phyloP scores from a whole-genome alignment of 2,329 filamentous ascomycete species.

The Cercospora zeae-maydis region DNA sequence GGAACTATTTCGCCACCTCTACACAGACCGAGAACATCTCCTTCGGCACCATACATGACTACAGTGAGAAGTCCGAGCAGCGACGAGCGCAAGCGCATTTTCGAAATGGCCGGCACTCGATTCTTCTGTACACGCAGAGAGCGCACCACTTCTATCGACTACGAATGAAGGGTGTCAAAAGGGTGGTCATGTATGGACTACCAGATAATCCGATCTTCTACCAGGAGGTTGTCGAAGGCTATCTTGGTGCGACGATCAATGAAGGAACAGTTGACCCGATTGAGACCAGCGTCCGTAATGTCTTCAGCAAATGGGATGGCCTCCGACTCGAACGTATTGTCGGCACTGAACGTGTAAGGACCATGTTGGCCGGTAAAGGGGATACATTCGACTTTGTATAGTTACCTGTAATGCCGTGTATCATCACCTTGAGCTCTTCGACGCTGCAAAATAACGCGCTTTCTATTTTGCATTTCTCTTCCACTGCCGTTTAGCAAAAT shows the following conservation, averaged over 20 bases:
- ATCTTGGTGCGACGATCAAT: conserved; percentile 53
- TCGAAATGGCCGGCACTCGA: conserved; percentile 71
- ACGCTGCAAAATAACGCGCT: background rate
- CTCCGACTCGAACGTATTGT: conserved; percentile 86
- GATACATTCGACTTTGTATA: conserved; percentile 95
- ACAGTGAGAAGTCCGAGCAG: conserved; percentile 73
- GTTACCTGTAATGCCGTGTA: background rate
- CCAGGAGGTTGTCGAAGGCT: conserved; percentile 68
- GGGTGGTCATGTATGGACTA: conserved; percentile 83
- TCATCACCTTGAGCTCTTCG: background rate
- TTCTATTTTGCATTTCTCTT: background rate
- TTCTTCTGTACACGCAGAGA: conserved; percentile 87
- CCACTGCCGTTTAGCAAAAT: background rate
- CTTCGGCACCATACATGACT: conserved; percentile 86
- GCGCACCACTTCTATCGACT: conserved; percentile 97
- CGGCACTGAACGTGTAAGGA: conserved; percentile 72
- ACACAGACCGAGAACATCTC: conserved; percentile 54
- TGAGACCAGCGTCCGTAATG: conserved; percentile 48
- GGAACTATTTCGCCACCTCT: conserved; percentile 84
- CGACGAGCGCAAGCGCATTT: conserved; percentile 86
- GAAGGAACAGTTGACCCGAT: conserved; percentile 56
- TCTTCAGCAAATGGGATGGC: conserved; percentile 88
- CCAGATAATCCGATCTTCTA: conserved; percentile 87
- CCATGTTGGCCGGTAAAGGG: conserved; percentile 66
- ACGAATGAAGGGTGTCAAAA: conserved; percentile 72